Conservation (phyloP, 495 filamentous ascomycete genomes). For the Penicillium salamii region DNA sequence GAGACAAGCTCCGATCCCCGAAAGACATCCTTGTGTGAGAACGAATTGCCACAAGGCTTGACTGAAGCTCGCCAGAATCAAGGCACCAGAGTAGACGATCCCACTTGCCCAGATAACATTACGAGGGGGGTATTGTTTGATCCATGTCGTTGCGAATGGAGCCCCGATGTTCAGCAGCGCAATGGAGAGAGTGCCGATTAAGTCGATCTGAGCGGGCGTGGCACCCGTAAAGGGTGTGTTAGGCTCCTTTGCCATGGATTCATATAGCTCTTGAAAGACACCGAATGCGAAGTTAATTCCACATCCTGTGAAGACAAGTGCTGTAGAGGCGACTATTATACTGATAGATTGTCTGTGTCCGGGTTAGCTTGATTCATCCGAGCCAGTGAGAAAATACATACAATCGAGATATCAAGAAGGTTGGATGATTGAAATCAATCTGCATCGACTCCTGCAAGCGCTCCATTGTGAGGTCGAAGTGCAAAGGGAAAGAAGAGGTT, state of each 20-base stretch:
- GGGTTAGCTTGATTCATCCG: not conserved
- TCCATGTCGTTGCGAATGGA: slow-evolving; percentile 36
- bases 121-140: slow-evolving; percentile 34
- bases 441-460: slow-evolving; percentile 10
- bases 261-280: slow-evolving; percentile 46
- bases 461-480: slow-evolving; percentile 1
- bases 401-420: slow-evolving; percentile 2
- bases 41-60: slow-evolving; percentile 38
- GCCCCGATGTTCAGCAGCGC: slow-evolving; percentile 45
- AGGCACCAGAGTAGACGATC: slow-evolving; percentile 24
- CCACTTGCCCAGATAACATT: slow-evolving; percentile 29
- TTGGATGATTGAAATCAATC: not conserved
- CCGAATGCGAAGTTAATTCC: slow-evolving; percentile 46
- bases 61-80: slow-evolving; percentile 35
- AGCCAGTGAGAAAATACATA: not conserved
- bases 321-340: slow-evolving; percentile 28
- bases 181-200: slow-evolving; percentile 43
- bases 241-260: slow-evolving; percentile 29
- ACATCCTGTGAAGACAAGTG: slow-evolving; percentile 38
- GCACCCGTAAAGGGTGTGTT: slow-evolving; percentile 36
- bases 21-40: slow-evolving; percentile 37
- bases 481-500: too few relatives aligned
- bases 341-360: slow-evolving; percentile 16
- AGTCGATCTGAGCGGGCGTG: slow-evolving; percentile 37
- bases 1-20: slow-evolving; percentile 36